Evolutionary conservation across 768 basidiomycete genomes (phyloP), one percentile per base, ranked within the genome.

Genomic region (Kwoniella bestiolae): DNA sequence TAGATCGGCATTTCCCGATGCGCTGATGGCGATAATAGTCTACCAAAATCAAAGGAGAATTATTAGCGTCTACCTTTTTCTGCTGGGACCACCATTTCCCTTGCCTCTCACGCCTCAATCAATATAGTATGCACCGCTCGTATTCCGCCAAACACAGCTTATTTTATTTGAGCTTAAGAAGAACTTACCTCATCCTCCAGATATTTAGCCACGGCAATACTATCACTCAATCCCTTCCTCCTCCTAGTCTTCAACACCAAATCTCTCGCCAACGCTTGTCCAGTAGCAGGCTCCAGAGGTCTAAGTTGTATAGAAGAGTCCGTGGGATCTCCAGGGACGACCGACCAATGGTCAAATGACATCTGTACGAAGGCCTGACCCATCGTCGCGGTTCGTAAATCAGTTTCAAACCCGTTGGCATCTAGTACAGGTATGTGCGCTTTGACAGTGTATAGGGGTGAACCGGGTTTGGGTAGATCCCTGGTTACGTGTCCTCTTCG

Each of bases 351-450:
- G 81, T 98, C 95, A 82, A 98, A 99, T 68, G 92, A 88, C 81
- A 97, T 94, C 74, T 93, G 84, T 77, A 94, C 96, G 84, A 97
- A 98, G n/a, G 96, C 96, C 81, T 98, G 96, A 28, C 96, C 96
- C 82, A 96, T 93, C 26, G 96, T 99, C 51, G 96, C 93, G 52
- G 94, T 98, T 74, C 96, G 85, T 79, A 99, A 83, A 83, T 99
- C 96, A 3, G 94, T 96, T 84, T 99, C 96, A 81, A 99, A 99
- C 0, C 96, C 96, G 76, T 97, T 97, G 49, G 96, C 92, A 78
- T 99, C 96, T 68, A 99, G 92, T 50, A 98, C 95, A 2, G 96
- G 96, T 66, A 99, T 98, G 52, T 97, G 85, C 1, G 96, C 96
- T 83, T 99, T 97, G 62, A 99, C 91, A 0, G 96, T 99, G 83